Evolutionary conservation across 805 yeast species (phyloP), one percentile per base, ranked within the genome.

Genomic region (Candida chilensis): DNA sequence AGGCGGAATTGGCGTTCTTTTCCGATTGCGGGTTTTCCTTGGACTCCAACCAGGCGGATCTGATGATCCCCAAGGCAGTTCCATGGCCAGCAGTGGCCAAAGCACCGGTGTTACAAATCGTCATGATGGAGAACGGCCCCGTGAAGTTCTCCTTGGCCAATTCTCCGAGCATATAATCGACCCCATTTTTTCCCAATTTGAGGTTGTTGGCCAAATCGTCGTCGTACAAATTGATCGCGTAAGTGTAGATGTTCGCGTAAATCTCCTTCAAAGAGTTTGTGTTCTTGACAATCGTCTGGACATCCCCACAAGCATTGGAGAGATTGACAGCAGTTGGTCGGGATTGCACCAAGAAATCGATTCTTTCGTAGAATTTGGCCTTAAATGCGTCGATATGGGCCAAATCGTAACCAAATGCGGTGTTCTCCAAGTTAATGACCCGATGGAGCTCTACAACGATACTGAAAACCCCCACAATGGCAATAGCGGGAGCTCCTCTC

Each of bases 401-500:
- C 22, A 26, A 13, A 26, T 16, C 20, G 18, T 45, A 48, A 12
- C 39, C 47, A 34, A 60, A 50, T 2, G 49, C 51, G 18, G 35
- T 40, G 20, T 37, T 48, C 29, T n/a, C n/a, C n/a, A n/a, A n/a
- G n/a, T 24, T 55, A 60, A 28, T 33, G 33, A 46, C 44, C 47
- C 44, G 44, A 33, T 54, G 56, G 3, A 74, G 54, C 40, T 90
- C 96, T n/a, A 82, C 75, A 2, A 84, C 78, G 3, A 90, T 70
- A 2, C 95, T 73, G 36, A 88, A 67, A 1, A 87, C 77, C 4
- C 95, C 97, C 3, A 90, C 96, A 34, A 90, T 84, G 37, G 96
- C 96, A 48, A 90, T 90, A 1, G 97, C 97, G 0, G 98, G 98
- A 0, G 98, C 98, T 22, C 98, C 98, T 50, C 98, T 69, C 4